A percentile compares a stretch with the other conserved stretches of the same genome.
Conservation (phyloP, 306 rosid genomes). For the Styphnolobium japonicum region DNA sequence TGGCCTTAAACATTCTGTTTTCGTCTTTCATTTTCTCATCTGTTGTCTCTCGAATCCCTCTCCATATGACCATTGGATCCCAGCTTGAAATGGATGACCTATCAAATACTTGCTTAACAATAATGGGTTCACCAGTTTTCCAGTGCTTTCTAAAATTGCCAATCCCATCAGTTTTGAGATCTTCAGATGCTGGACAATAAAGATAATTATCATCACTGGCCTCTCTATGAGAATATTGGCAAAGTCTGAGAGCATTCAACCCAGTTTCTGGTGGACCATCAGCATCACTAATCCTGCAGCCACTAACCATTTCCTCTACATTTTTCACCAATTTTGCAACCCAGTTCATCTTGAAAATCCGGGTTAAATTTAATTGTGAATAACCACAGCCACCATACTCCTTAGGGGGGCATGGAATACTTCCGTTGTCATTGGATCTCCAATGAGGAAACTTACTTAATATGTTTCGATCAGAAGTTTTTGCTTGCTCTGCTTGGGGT, state of each 20-base stretch:
- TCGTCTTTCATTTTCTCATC: constrained; percentile 72
- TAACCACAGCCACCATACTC: constrained; percentile 90
- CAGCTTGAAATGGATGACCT: constrained; percentile 72
- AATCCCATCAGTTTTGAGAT: constrained; percentile 71
- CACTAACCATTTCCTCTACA: constrained; percentile 97
- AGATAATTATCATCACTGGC: constrained; percentile 59
- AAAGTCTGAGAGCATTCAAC: constrained; percentile 42
- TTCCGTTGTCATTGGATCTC: constrained; percentile 69
- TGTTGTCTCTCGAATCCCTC: constrained; percentile 70
- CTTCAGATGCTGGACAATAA: constrained; percentile 68
- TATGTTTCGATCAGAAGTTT: constrained; percentile 42
- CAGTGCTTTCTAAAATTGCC: constrained; percentile 80
- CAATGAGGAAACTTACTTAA: constrained; percentile 60
- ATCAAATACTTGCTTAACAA: constrained; percentile 80
- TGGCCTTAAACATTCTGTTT: constrained; percentile 72
- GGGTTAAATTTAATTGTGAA: constrained; percentile 66
- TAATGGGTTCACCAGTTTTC: constrained; percentile 77
- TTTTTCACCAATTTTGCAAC: constrained; percentile 96
- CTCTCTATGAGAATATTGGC: constrained; percentile 63
- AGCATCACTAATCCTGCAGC: constrained; percentile 57
- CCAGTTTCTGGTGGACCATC: constrained; percentile 37
- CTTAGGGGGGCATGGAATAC: constrained; percentile 90
- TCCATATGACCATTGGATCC: constrained; percentile 88
- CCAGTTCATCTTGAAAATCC: constrained; percentile 98
- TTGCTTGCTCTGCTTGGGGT: constrained; percentile 38